Evolutionary conservation across 768 basidiomycete genomes (phyloP).

Genomic region (Naematelia encephala): DNA sequence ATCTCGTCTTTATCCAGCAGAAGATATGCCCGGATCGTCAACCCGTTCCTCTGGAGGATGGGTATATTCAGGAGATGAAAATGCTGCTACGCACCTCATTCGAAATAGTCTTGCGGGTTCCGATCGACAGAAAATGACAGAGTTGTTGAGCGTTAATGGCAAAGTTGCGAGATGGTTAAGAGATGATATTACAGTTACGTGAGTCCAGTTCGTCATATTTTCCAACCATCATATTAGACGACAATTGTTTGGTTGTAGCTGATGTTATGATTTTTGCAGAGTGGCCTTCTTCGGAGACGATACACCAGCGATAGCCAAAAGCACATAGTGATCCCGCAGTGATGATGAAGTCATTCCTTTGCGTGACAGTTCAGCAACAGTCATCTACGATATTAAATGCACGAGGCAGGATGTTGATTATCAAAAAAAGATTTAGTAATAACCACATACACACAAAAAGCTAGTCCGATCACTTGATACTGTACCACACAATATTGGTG

Average conservation of each 20-base stretch:
- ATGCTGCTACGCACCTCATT: conserved; percentile 50
- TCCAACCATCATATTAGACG: background rate
- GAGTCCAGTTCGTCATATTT: conserved; percentile 19
- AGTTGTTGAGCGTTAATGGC: conserved; percentile 45
- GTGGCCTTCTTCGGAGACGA: conserved; percentile 5
- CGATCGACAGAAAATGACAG: conserved; percentile 29
- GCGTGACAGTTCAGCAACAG: background rate
- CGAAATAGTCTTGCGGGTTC: conserved; percentile 43
- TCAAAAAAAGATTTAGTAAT: too few relatives aligned
- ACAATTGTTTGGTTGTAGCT: background rate
- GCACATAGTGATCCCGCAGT: too few relatives aligned
- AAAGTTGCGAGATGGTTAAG: conserved; percentile 39
- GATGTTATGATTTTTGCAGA: background rate
- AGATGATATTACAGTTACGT: conserved; percentile 50
- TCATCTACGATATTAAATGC: too few relatives aligned
- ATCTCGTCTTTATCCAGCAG: conserved; percentile 31
- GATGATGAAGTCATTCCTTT: too few relatives aligned
- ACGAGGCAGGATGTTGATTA: too few relatives aligned
- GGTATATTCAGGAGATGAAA: conserved; percentile 44
- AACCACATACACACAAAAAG: too few relatives aligned
- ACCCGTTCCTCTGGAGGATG: conserved; percentile 23
- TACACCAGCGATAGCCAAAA: background rate
- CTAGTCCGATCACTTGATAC: too few relatives aligned
- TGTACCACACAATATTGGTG: too few relatives aligned
- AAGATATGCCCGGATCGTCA: conserved; percentile 29